Base-by-base conservation (phyloP, 2,329 filamentous ascomycete species). In the Fusarium sororula region DNA sequence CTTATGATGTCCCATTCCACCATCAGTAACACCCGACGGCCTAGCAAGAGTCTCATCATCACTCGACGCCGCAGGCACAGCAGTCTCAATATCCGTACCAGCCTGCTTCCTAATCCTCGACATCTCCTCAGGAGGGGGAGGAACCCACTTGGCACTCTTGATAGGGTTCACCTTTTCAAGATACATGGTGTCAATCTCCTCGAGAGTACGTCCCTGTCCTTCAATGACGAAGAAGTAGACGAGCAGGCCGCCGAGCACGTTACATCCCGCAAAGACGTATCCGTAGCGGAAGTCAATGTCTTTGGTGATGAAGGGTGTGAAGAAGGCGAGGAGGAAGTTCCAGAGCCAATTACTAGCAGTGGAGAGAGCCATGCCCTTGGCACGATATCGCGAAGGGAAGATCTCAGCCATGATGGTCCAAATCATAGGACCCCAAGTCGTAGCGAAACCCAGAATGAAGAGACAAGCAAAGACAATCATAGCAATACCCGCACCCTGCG, bases 161-260 rank as follows among this genome's bases (percentile, higher is more conserved):
- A 89, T 89, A 0, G 92, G 91, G 73, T 84, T 88, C 24, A 94
- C 90, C 32, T 84, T 84, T 56, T 91, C 85, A 41, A 93, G 85
- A 74, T 94, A 95, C 91, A 93, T 93, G 54, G 90, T 92, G 77
- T 96, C 93, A 63, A 96, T 92, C 80, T 95, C 92, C 83, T 96
- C 93, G 4, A 96, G 86, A 0, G 90, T 91, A 11, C 92, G 88
- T 59, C 91, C 93, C 78, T 93, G 91, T 51, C 89, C 91, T 80
- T 95, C 93, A 63, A 92, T 90, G 59, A 95, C 88, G 80, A 94
- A 94, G 83, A 95, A 93, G 84, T 92, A 95, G 37, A 95, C 91
- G 18, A 94, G 81, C 0, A 90, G 72, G 0, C 90, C 88, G 1
- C 88, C 92, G 0, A 89, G 84, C 24, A 93, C 83, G 75, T 93